Base-by-base conservation (phyloP, 2,329 filamentous ascomycete species). In the Fonsecaea monophora region DNA sequence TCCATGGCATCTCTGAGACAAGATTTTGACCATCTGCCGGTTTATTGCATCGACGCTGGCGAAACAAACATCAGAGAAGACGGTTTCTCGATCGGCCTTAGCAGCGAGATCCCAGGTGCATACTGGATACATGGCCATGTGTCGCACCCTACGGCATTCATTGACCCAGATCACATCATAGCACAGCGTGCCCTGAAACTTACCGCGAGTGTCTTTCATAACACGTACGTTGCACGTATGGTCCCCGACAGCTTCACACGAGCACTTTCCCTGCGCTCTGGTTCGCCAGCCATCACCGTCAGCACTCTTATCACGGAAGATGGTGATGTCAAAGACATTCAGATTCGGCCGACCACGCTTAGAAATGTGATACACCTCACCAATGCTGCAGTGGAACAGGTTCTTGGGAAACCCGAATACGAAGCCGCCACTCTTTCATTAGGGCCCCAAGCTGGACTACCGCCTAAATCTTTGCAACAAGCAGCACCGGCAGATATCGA, bases 81-180 rank as follows among this genome's bases (percentile, higher is more conserved):
- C 71, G 87, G 86, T 2, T 77, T 89, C 4, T 89, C 87, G 0
- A 73, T 89, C 15, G 84, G 88, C 72, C 64, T 62, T 6, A 59
- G 64, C 15, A 37, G 56, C 2, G 77, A 75, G 21, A 75, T 85
- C 37, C 74, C 78, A 8, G 82, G 77, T 5, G 77, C 77, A 1
- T 83, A 82, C 69, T 90, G 87, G 87, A 75, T 89, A 12, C 87
- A 86, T 71, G 77, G 88, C 6, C 87, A 90, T 74, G 80, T 89
- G 58, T 87, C 87, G 0, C 89, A 90, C 67, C 87, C 87, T 0
- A 87, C 87, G 1, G 87, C 87, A 4, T 89, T 87, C 72, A 82
- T 89, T 68, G 73, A 79, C 9, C 81, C 80, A 34, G 78, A 85
- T 7, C 79, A 85, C 65, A 75, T 80, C 1, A 75, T 88, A 37